phyloP scores from a whole-genome alignment of 768 basidiomycete genomes.

The Collybiopsis confluens region DNA sequence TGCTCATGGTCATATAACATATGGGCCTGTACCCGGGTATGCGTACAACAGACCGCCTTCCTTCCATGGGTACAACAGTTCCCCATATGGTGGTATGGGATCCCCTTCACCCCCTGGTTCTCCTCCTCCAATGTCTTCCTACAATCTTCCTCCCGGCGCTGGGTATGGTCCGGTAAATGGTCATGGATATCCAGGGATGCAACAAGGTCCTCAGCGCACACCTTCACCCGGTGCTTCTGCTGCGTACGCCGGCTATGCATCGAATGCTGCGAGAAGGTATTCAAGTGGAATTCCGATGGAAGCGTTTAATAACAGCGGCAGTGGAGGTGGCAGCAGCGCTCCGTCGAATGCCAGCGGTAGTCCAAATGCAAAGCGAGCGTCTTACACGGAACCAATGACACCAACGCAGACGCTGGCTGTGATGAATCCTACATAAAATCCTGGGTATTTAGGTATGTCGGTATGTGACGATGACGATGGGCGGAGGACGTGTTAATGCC shows the following conservation, averaged over 20 bases:
- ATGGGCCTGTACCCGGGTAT: background rate
- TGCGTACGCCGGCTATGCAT: background rate
- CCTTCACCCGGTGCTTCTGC: slow-evolving; percentile 1
- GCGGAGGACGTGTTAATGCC: too few species aligned
- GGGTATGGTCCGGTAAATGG: background rate
- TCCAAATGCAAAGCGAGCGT: too few species aligned
- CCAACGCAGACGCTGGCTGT: too few species aligned
- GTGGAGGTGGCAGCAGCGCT: too few species aligned
- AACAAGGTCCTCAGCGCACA: background rate
- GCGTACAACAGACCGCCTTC: background rate
- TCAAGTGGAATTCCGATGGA: too few species aligned
- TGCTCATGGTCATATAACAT: background rate
- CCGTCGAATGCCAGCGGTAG: too few species aligned
- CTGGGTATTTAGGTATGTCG: too few species aligned
- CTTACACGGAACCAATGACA: too few species aligned
- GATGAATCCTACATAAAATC: too few species aligned
- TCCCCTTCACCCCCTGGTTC: background rate
- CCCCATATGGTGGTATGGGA: background rate
- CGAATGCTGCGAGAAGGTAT: too few species aligned
- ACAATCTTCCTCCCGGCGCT: background rate
- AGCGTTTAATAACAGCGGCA: too few species aligned
- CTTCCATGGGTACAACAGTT: background rate
- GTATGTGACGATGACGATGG: too few species aligned
- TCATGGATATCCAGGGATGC: background rate
- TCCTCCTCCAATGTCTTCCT: background rate